phyloP scores from a whole-genome alignment of 305 asterid genomes.

The Solanum hybrid region DNA sequence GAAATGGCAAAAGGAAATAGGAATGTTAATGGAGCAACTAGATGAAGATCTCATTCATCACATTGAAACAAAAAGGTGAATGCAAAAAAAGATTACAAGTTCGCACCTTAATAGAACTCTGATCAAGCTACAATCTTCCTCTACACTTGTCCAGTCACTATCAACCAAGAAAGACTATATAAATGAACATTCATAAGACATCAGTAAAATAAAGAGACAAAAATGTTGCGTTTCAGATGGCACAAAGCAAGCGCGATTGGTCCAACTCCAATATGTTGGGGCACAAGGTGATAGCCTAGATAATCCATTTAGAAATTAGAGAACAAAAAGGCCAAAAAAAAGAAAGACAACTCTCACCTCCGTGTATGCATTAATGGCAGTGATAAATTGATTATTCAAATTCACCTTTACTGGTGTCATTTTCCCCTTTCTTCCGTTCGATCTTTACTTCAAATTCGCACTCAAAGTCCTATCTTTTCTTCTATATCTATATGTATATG shows the following conservation, averaged over 20 bases:
- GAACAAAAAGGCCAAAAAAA: not conserved
- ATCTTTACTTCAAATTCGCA: not conserved
- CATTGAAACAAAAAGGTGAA: not conserved
- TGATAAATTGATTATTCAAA: conserved; percentile 46
- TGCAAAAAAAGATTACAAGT: not conserved
- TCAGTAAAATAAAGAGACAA: not conserved
- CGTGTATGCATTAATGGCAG: conserved; percentile 88
- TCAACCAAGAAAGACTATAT: too few relatives aligned
- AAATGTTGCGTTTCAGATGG: conserved; percentile 46
- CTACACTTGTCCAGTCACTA: conserved; percentile 33
- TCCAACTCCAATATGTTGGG: conserved; percentile 76
- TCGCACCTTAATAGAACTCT: conserved; percentile 53
- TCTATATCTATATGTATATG: too few relatives aligned
- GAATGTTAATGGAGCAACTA: not conserved
- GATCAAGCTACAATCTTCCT: conserved; percentile 89
- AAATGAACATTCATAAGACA: not conserved
- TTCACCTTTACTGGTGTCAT: conserved; percentile 43
- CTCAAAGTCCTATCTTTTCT: not conserved
- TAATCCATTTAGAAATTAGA: not conserved
- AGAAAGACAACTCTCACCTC: conserved; percentile 30
- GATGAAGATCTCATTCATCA: not conserved
- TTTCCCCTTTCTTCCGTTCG: conserved; percentile 11
- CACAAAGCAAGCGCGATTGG: conserved; percentile 77
- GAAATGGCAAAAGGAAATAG: not conserved
- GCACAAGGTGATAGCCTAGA: conserved; percentile 73